Base-by-base conservation (phyloP, 176 grass and related monocot genomes). In the Bonia amplexicaulis region DNA sequence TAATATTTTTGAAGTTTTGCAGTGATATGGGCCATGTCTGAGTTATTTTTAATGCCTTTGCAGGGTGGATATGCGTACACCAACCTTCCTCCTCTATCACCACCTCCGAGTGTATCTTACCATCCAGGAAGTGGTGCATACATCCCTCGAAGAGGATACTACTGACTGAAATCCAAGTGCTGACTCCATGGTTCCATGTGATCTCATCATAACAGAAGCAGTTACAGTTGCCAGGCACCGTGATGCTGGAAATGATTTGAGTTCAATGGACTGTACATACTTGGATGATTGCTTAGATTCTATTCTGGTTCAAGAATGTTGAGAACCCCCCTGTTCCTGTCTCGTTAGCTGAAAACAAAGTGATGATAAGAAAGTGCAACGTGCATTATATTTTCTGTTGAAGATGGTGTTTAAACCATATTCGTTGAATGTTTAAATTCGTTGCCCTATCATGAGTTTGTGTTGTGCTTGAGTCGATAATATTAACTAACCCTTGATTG, bases 21-120 rank as follows among this genome's bases (percentile, higher is more conserved):
- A 6, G 13, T 75, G 27, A 25, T 13, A 7, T 62, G 13, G 16
- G 12, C 10, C 37, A 64, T 86, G 15, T 61, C 37, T 73, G 14
- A 42, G 15, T 47, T 63, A 35, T 39, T 54, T 74, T 52, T 46
- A 6, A 35, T 73, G 25, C 31, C 5, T 55, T 69, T 40, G 57
- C 84, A 91, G 89, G 25, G 52, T 85, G 85, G 55, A 76, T 80
- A 76, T 84, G 31, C 49, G 9, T 69, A 85, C 85, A 13, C 71
- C 20, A 64, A 87, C 63, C 17, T 61, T 16, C 51, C 16, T 26
- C 74, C 60, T 3, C 63, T 26, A 60, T 7, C 58, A 1, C 67
- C 76, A 69, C 68, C 51, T 25, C 37, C 51, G 44, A 90, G 74
- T 75, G 51, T 6, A 80, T 45, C 76, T 65, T 87, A 84, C 75